Base-by-base conservation (phyloP, 2,329 filamentous ascomycete species). In the Triangularia setosa region DNA sequence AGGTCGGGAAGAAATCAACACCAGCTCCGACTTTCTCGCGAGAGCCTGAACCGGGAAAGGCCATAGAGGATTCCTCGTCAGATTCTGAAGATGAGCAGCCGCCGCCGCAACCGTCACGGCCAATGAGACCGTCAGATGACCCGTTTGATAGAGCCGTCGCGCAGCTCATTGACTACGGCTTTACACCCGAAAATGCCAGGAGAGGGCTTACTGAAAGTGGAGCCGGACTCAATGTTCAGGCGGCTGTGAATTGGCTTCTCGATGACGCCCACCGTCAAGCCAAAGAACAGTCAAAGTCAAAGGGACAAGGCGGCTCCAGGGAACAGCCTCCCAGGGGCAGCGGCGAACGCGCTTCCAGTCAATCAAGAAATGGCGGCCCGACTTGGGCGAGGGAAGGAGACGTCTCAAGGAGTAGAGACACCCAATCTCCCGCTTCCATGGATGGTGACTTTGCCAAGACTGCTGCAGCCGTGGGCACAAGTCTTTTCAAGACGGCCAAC, bases 141-240 rank as follows among this genome's bases (percentile, higher is more conserved):
- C 87, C 86, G 1, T 88, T 90, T 64, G 92, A 97, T 72, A 87
- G 85, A 69, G 91, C 93, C 9, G 86, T 98, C 25, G 92, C 91
- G 9, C 92, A 98, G 74, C 80, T 99, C 25, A 87, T 97, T 2
- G 94, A 97, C 69, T 98, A 98, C 86, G 95, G 95, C 0, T 99
- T 99, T 71, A 87, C 92, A 0, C 84, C 88, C 0, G 91, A 96
- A 64, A 92, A 93, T 72, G 90, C 95, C n/a, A 84, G 85, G 61
- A 83, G 89, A 67, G 95, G 93, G 4, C 78, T 99, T 48, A 87
- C 87, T 11, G 90, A 92, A 72, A 97, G 91, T 30, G 90, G 92
- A 3, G 88, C 88, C 2, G 91, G 92, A 2, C 78, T 88, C 1
- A 90, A 97, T 73, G 87, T 97, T 9, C 92, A 97, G 75, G 89